phyloP scores from a whole-genome alignment of 257 asterid genomes.

The Nicotiana tomentosiformis region DNA sequence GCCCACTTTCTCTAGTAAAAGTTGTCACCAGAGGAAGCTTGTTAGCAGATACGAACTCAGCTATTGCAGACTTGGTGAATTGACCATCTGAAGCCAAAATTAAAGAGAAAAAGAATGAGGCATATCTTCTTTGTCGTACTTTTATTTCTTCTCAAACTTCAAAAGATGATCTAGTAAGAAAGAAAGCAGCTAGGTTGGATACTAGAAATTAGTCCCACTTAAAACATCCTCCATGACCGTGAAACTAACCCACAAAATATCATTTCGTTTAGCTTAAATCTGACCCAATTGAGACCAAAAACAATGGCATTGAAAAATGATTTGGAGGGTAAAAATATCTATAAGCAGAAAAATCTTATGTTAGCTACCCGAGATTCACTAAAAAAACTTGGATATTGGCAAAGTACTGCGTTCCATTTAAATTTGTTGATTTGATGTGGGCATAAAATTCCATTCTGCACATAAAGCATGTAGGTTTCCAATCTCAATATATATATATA shows the following conservation, averaged over 20 bases:
- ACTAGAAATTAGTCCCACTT: not conserved
- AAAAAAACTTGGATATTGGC: not conserved
- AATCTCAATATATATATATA: not conserved
- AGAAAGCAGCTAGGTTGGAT: not conserved
- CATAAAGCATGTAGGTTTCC: not conserved
- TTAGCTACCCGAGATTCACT: not conserved
- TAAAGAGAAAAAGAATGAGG: not conserved
- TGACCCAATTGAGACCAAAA: not conserved
- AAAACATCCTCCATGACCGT: not conserved
- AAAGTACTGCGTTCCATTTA: not conserved
- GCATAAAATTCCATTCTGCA: not conserved
- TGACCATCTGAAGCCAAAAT: conserved; percentile 52
- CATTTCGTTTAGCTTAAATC: not conserved
- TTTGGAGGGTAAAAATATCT: not conserved
- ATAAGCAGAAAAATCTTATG: not conserved
- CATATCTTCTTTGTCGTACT: not conserved
- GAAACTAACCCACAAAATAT: not conserved
- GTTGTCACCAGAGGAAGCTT: conserved; percentile 83
- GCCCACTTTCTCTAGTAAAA: conserved; percentile 71
- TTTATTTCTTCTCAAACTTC: not conserved
- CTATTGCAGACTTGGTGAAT: conserved; percentile 57
- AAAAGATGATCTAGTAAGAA: not conserved
- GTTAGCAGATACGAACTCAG: conserved; percentile 72
- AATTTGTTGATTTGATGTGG: not conserved
- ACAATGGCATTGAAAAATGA: not conserved